Base-by-base conservation (phyloP, 768 basidiomycete genomes). In the Scleroderma bovista region DNA sequence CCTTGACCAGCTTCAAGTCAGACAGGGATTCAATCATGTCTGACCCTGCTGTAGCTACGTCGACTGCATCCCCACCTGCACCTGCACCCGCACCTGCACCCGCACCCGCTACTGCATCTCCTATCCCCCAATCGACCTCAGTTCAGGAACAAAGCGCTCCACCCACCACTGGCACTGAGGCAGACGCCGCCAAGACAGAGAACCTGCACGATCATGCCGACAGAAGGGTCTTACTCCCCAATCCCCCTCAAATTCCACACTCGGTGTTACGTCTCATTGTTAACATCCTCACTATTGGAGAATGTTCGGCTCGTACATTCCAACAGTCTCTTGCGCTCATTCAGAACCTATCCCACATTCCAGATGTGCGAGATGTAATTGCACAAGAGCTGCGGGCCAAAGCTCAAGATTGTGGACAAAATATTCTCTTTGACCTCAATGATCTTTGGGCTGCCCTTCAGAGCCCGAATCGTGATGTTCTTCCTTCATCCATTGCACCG, bases 281-380 rank as follows among this genome's bases (percentile, higher is more conserved):
- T 64, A 98, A 98, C 67, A 93, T 98, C 58, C 74, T 99, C 54
- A 97, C 96, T n/a, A 78, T 87, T 17, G 96, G 96, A 39, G 96
- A 99, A 72, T 98, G 95, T 62, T 93, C 93, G 20, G 89, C 87
- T 38, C 79, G 88, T 29, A 96, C 94, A n/a, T 99, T 99, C 79
- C 87, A 93, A 57, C 85, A 93, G 63, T 93, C 91, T 36, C 75
- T 98, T 38, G 77, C 85, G 16, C 79, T 97, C 31, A 98, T 99
- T 50, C 92, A 95, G 66, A 84, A 99, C 60, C 73, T 98, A 19
- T 94, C 93, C 0, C 79, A 80, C 66, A 81, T 97, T 52, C 86
- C 91, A 6, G 90, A 91, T 50, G 89, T 88, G 8, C 84, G 91
- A 38, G 91, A 94, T 47, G 81, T 88, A 38, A 84, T 99, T 56